Evolutionary conservation across 2,329 filamentous ascomycete species (phyloP), one percentile per base, ranked within the genome.

Genomic region (Fragosphaeria purpurea): DNA sequence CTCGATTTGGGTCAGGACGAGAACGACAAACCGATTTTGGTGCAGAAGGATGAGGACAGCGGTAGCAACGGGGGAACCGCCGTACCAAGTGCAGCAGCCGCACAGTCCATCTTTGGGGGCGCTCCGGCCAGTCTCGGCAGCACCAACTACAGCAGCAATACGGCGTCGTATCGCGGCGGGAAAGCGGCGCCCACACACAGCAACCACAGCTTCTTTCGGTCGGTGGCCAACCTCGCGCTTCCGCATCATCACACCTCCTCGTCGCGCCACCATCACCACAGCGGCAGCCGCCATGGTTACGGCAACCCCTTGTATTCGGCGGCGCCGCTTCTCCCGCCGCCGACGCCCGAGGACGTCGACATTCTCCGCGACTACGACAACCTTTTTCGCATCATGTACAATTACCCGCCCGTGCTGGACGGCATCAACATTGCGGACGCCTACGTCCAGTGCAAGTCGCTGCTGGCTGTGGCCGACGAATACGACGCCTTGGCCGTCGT

Each of bases 371-470:
- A 96, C 69, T 96, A 97, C 67, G 89, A 95, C 65, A 96, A 96
- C 65, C 76, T 97, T 30, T 94, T 97, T 65, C 86, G 90, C 60
- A 85, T 93, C 55, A 95, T 96, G 72, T 97, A 97, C 74, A 95
- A 96, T 66, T 87, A 94, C 64, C 73, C 88, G 0, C 91, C 91
- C 0, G 63, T 81, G 0, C 77, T 97, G 35, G 90, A 95, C 67
- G 78, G 80, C 32, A 76, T 93, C 65, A 95, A 93, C 65, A 95
- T 97, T 56, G 88, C 89, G 49, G 85, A 89, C 54, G 89, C 90
- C 31, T 96, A 96, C 63, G 83, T 93, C 42, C 88, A 96, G 67
- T 95, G 88, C 76, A 95, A 96, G 68, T 85, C 87, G 10, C 78
- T 97, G 3, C 77, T 97, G 41, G 80, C 82, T 10, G 75, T 96